A percentile compares a stretch with the other conserved stretches of the same genome.
These are phyloP conservation scores for Ehretia macrophylla DNA, from an alignment of 257 asterid genomes.

Conservation along the genomic window DNA sequence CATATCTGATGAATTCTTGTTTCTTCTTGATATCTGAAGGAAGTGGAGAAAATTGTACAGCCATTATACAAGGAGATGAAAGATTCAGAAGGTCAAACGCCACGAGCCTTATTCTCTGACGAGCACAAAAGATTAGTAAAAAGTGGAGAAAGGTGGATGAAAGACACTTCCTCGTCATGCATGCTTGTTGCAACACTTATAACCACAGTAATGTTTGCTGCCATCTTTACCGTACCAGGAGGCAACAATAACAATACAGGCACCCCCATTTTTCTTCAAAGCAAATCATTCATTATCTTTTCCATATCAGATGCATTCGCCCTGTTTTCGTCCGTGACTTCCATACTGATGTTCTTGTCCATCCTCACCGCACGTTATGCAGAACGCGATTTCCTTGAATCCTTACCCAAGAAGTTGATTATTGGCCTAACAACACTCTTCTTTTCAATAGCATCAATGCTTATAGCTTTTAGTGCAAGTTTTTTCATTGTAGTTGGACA, in stretches of 20 bases:
- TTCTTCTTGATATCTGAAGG: not conserved
- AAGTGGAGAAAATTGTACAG: slow-evolving; percentile 30
- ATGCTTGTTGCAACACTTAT: slow-evolving; percentile 35
- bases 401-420: slow-evolving; percentile 28
- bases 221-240: slow-evolving; percentile 33
- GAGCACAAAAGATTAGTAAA: slow-evolving; percentile 24
- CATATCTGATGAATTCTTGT: not conserved
- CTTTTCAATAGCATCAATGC: slow-evolving; percentile 29
- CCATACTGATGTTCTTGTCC: slow-evolving; percentile 31
- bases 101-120: slow-evolving; percentile 23
- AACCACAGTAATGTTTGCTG: slow-evolving; percentile 32
- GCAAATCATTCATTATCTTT: slow-evolving; percentile 24
- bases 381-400: slow-evolving; percentile 29
- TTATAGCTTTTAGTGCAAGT: slow-evolving; percentile 30
- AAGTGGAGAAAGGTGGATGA: slow-evolving; percentile 38
- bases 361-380: slow-evolving; percentile 41
- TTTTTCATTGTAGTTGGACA: slow-evolving; percentile 23
- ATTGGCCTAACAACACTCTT: slow-evolving; percentile 30
- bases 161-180: slow-evolving; percentile 32
- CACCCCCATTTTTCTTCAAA: slow-evolving; percentile 16
- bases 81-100: slow-evolving; percentile 17
- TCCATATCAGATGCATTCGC: slow-evolving; percentile 20
- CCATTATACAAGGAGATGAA: slow-evolving; percentile 25
- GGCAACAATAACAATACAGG: slow-evolving; percentile 25
- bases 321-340: slow-evolving; percentile 27